phyloP scores from a whole-genome alignment of 768 basidiomycete species.

The Hydnum rufescens region DNA sequence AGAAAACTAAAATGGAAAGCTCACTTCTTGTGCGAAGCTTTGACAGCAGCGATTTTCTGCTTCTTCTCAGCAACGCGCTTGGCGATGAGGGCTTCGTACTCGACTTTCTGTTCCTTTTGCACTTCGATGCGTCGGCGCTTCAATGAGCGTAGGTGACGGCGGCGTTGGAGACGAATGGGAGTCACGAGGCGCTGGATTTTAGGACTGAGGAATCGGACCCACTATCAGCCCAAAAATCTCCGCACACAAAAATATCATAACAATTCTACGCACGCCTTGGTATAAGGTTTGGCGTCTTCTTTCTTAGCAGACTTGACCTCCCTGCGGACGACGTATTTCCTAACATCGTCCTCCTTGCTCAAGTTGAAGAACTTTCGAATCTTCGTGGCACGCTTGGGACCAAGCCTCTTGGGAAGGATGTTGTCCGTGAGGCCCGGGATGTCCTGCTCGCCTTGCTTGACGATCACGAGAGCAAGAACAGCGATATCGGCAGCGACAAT shows the following conservation, averaged over 20 bases:
- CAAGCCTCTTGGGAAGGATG: slow-evolving; percentile 85
- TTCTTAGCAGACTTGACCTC: slow-evolving; percentile 85
- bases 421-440: slow-evolving; percentile 83
- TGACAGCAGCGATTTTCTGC: slow-evolving; percentile 69
- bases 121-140: slow-evolving; percentile 71
- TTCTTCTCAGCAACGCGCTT: slow-evolving; percentile 91
- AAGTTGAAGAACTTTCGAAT: slow-evolving; percentile 96
- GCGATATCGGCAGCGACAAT: slow-evolving; percentile 95
- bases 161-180: slow-evolving; percentile 86
- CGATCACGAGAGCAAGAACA: slow-evolving; percentile 80
- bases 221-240: slow-evolving; percentile 2
- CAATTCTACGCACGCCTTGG: slow-evolving; percentile 52
- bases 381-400: slow-evolving; percentile 94
- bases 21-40: slow-evolving; percentile 57
- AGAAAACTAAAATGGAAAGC: background rate
- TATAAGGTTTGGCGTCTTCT: slow-evolving; percentile 77
- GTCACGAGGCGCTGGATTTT: slow-evolving; percentile 97
- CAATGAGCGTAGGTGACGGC: slow-evolving; percentile 77
- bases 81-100: slow-evolving; percentile 71
- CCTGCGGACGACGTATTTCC: slow-evolving; percentile 88
- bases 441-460: slow-evolving; percentile 86
- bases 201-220: slow-evolving; percentile 30
- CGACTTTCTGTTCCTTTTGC: slow-evolving; percentile 89
- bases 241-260: slow-evolving; percentile 2
- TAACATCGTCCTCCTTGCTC: slow-evolving; percentile 93